These are phyloP conservation scores for Ceratocystis eucalypticola DNA, from an alignment of 2,329 filamentous ascomycete species.

Conservation along the genomic window DNA sequence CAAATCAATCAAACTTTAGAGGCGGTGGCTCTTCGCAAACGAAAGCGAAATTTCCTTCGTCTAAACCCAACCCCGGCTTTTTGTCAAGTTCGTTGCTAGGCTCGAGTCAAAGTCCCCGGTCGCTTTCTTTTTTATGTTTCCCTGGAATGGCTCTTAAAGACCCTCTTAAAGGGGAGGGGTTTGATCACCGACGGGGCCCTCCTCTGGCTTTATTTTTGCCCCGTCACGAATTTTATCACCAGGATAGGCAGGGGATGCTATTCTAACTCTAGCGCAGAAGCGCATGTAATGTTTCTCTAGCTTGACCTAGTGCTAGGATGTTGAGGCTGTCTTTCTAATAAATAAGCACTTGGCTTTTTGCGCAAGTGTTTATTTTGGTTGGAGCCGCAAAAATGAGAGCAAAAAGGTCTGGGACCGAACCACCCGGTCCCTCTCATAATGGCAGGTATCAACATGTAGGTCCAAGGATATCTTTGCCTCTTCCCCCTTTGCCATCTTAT, in stretches of 20 bases:
- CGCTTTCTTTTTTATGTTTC: neutral
- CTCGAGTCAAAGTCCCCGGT: constrained; percentile 2
- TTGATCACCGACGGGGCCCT: neutral
- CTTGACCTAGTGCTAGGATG: too few relatives aligned
- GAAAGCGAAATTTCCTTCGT: constrained; percentile 1
- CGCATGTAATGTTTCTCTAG: too few relatives aligned
- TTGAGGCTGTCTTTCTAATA: too few relatives aligned
- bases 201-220: neutral
- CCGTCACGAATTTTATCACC: neutral
- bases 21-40: constrained; percentile 4
- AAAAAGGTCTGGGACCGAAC: too few relatives aligned
- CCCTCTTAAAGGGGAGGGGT: neutral
- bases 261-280: neutral
- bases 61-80: constrained; percentile 5
- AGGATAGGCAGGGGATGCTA: neutral
- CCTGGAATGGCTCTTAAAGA: neutral
- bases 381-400: too few relatives aligned
- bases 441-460: neutral
- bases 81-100: constrained; percentile 1
- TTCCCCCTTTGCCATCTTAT: neutral
- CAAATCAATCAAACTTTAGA: constrained; percentile 4
- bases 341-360: too few relatives aligned
- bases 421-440: neutral
- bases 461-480: neutral
- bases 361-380: too few relatives aligned